Conservation (phyloP, 257 asterid species). For the Ilex asprella region DNA sequence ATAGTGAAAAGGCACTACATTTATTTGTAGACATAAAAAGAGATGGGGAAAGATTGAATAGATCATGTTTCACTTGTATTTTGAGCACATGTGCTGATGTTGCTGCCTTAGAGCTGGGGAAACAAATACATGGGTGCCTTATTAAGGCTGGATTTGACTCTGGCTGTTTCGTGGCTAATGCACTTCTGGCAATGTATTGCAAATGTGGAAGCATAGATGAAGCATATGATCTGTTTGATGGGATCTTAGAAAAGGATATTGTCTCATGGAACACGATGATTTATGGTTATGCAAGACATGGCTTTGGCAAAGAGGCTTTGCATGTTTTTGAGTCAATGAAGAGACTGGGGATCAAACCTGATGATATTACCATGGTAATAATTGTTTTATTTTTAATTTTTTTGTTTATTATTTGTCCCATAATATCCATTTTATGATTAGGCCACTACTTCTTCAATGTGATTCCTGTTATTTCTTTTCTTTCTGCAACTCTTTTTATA, state of each 20-base stretch:
- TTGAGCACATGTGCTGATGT: constrained; percentile 84
- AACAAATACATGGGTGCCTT: constrained; percentile 68
- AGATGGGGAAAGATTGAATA: constrained; percentile 55
- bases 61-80: constrained; percentile 57
- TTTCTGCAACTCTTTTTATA: no score
- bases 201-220: constrained; percentile 87
- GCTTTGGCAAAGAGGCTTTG: constrained; percentile 74
- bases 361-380: constrained; percentile 85
- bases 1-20: constrained; percentile 52
- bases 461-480: no score
- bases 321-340: constrained; percentile 59
- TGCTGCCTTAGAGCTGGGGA: constrained; percentile 86
- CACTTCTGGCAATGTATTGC: constrained; percentile 90
- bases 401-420: neutral
- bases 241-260: constrained; percentile 61
- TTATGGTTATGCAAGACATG: constrained; percentile 86
- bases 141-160: constrained; percentile 72
- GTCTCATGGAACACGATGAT: constrained; percentile 94
- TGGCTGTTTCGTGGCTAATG: constrained; percentile 80
- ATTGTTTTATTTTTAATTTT: neutral
- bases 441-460: no score
- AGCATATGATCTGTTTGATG: constrained; percentile 52
- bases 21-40: constrained; percentile 60
- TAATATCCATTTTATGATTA: neutral
- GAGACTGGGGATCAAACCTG: constrained; percentile 44